Conservation (phyloP, 1,139 yeast species). For the Trichomonascaceae sp. region DNA sequence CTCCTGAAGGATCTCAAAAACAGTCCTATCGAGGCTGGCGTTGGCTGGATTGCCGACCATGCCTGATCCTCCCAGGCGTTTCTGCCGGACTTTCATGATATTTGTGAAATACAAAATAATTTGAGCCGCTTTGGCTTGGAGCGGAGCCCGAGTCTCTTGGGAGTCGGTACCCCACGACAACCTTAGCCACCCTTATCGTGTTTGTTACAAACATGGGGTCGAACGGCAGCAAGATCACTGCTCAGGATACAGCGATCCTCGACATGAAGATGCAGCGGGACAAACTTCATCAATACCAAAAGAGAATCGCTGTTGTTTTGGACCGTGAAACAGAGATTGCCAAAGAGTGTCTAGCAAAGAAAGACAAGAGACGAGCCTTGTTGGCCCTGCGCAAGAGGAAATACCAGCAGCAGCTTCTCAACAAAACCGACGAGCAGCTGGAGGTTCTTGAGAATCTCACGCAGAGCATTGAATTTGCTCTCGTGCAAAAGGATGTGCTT, state of each 20-base stretch:
- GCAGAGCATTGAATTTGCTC: slow-evolving; percentile 63
- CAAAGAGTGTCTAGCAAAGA: slow-evolving; percentile 38
- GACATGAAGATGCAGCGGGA: slow-evolving; percentile 85
- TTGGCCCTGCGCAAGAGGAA: slow-evolving; percentile 64
- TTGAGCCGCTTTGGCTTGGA: too few species aligned
- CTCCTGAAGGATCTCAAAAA: slow-evolving; percentile 13
- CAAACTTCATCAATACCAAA: slow-evolving; percentile 63
- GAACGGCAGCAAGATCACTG: slow-evolving; percentile 39
- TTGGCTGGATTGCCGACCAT: slow-evolving; percentile 1
- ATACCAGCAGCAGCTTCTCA: slow-evolving; percentile 60
- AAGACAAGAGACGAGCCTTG: slow-evolving; percentile 49
- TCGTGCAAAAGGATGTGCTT: slow-evolving; percentile 74
- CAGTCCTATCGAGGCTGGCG: slow-evolving; percentile 10
- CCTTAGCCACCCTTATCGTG: too few species aligned
- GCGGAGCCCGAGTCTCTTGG: too few species aligned
- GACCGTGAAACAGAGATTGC: slow-evolving; percentile 49
- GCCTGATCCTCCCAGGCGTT: not conserved
- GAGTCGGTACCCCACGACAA: too few species aligned
- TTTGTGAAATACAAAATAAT: too few species aligned
- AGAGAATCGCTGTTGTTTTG: slow-evolving; percentile 42
- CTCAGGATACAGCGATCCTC: slow-evolving; percentile 73
- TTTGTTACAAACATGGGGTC: too few species aligned
- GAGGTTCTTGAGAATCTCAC: slow-evolving; percentile 50
- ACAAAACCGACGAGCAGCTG: slow-evolving; percentile 63
- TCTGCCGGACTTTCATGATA: not conserved